Evolutionary conservation across 495 filamentous ascomycete genomes (phyloP).

Genomic region (Elasticomyces elasticus): DNA sequence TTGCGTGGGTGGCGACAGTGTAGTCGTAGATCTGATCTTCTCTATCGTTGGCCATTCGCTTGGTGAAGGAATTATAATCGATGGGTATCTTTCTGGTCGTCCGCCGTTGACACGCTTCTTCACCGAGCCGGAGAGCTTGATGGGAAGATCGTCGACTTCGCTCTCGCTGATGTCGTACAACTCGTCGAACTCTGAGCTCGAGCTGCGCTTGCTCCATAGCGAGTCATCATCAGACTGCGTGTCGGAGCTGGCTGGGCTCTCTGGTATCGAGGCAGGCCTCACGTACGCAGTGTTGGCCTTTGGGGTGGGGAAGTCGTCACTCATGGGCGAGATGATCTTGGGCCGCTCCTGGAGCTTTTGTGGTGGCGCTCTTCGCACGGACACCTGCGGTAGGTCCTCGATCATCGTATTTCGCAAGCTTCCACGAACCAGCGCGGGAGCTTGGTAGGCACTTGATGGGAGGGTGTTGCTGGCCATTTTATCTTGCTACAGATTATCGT

Average conservation of each 20-base stretch:
- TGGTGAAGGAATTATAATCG: constrained; percentile 62
- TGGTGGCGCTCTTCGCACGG: constrained; percentile 11
- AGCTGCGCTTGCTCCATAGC: constrained; percentile 35
- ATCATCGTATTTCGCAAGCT: constrained; percentile 24
- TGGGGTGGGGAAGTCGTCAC: constrained; percentile 52
- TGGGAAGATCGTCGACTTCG: constrained; percentile 44
- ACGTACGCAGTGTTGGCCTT: constrained; percentile 45
- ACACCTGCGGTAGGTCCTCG: constrained; percentile 25
- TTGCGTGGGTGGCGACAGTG: constrained; percentile 61
- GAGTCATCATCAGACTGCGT: constrained; percentile 37
- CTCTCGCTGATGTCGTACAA: constrained; percentile 74
- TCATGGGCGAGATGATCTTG: constrained; percentile 38
- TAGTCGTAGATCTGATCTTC: constrained; percentile 38
- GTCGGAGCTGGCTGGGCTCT: constrained; percentile 29
- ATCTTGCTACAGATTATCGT: constrained; percentile 46
- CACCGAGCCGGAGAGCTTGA: constrained; percentile 35
- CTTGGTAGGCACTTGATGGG: constrained; percentile 29
- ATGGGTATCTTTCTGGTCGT: constrained; percentile 43
- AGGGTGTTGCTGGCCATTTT: constrained; percentile 50
- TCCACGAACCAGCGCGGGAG: constrained; percentile 49
- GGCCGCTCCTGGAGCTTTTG: constrained; percentile 10
- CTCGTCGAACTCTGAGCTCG: constrained; percentile 66
- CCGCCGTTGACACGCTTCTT: constrained; percentile 37
- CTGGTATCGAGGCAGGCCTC: constrained; percentile 34
- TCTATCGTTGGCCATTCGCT: constrained; percentile 48